Conservation (phyloP, 192 early-diverging fungal genomes). For the Endogone sp. region DNA sequence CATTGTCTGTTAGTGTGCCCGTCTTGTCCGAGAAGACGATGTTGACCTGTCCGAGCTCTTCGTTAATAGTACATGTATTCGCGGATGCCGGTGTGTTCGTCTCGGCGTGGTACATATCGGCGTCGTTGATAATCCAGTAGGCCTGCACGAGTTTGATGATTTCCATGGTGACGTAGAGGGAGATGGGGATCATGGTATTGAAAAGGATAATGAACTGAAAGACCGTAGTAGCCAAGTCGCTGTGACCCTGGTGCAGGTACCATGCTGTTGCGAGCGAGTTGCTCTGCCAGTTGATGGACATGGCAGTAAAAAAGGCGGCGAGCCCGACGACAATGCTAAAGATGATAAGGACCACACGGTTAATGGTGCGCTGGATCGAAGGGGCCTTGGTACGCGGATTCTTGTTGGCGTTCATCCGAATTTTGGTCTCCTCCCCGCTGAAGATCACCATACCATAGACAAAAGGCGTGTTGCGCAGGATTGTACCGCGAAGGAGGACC, state of each 20-base stretch:
- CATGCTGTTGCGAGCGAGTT: constrained; percentile 29
- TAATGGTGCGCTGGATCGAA: constrained; percentile 72
- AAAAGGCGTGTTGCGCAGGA: constrained; percentile 77
- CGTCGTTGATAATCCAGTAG: constrained; percentile 76
- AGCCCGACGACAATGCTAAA: constrained; percentile 56
- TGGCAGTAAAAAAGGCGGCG: constrained; percentile 44
- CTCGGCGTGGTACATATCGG: constrained; percentile 71
- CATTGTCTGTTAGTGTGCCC: constrained; percentile 84
- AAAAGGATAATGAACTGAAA: constrained; percentile 78
- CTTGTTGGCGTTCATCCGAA: constrained; percentile 67
- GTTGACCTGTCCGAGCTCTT: constrained; percentile 84
- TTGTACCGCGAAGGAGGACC: constrained; percentile 80
- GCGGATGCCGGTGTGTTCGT: constrained; percentile 73
- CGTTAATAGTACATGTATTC: constrained; percentile 75
- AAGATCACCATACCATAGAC: constrained; percentile 76
- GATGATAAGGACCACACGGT: constrained; percentile 72
- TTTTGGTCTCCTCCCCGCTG: constrained; percentile 63
- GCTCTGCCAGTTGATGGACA: constrained; percentile 47
- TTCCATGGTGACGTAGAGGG: constrained; percentile 86
- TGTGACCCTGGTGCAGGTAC: constrained; percentile 39
- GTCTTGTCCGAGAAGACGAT: constrained; percentile 93
- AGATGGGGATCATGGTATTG: constrained; percentile 85
- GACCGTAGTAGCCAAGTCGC: constrained; percentile 24
- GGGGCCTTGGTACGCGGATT: constrained; percentile 71
- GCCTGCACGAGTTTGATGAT: constrained; percentile 71